phyloP scores from a whole-genome alignment of 805 yeast species.

The Danielozyma ontarioensis region DNA sequence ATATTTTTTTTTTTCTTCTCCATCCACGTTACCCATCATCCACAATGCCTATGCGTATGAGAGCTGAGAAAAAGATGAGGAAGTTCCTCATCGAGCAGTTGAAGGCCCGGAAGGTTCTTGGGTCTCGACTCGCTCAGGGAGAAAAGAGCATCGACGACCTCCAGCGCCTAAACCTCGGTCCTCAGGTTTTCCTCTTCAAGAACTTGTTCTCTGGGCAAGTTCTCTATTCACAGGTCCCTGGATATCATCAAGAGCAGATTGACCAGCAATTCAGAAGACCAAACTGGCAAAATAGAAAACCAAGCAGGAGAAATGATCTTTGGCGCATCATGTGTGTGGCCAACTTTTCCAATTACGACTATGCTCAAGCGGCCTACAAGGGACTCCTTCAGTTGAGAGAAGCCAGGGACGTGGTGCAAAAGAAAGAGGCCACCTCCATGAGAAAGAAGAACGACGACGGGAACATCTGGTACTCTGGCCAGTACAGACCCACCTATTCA shows the following conservation, averaged over 20 bases:
- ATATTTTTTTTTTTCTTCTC: slow-evolving; percentile 2
- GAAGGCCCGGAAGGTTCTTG: slow-evolving; percentile 37
- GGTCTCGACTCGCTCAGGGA: slow-evolving; percentile 39
- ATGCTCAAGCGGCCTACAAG: slow-evolving; percentile 68
- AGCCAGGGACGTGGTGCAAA: slow-evolving; percentile 60
- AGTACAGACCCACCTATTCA: slow-evolving; percentile 83
- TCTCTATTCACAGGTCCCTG: slow-evolving; percentile 80
- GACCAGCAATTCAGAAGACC: slow-evolving; percentile 72
- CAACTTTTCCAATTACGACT: slow-evolving; percentile 52
- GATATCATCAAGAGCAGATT: slow-evolving; percentile 52
- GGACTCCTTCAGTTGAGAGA: slow-evolving; percentile 70
- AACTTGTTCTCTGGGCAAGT: slow-evolving; percentile 89
- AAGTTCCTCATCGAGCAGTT: slow-evolving; percentile 42
- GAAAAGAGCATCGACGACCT: slow-evolving; percentile 29
- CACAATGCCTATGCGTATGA: slow-evolving; percentile 34
- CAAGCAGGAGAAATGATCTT: slow-evolving; percentile 74
- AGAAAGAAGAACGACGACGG: slow-evolving; percentile 73
- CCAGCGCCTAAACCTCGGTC: slow-evolving; percentile 57
- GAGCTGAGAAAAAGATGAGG: slow-evolving; percentile 44
- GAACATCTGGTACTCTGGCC: slow-evolving; percentile 81
- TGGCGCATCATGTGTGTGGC: slow-evolving; percentile 92
- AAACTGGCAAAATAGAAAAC: slow-evolving; percentile 84
- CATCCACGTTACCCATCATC: slow-evolving; percentile 7
- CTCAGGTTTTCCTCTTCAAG: slow-evolving; percentile 78
- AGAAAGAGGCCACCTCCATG: slow-evolving; percentile 55